Evolutionary conservation across 352 stramenopile species (phyloP).

Genomic region (Pythium guiyangense): DNA sequence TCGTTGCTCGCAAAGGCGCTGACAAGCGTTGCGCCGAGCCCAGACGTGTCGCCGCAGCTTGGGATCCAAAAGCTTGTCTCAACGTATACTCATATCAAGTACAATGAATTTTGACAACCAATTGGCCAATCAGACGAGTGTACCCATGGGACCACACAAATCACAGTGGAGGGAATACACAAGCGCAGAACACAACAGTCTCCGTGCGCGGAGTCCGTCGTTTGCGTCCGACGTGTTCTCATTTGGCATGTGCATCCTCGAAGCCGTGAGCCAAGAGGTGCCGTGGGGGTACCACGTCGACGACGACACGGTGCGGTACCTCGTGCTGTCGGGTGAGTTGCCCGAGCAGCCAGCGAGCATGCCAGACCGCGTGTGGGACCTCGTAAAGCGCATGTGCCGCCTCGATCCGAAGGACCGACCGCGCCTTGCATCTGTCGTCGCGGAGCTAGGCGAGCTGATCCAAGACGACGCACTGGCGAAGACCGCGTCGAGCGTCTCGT

Average conservation of each 20-base stretch:
- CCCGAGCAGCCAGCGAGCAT: background rate
- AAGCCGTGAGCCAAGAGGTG: conserved; percentile 1
- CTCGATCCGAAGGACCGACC: background rate
- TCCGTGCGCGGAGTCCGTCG: background rate
- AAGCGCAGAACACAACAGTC: background rate
- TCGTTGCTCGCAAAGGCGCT: no score
- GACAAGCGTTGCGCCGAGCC: no score
- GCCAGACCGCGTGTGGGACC: background rate
- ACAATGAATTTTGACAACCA: no score
- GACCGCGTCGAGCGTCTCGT: background rate
- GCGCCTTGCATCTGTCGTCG: background rate
- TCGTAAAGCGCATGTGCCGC: background rate
- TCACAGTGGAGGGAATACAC: no score
- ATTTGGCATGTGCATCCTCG: conserved; percentile 4
- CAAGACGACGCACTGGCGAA: background rate
- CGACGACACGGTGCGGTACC: background rate
- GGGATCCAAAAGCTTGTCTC: no score
- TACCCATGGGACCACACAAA: no score
- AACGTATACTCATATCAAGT: no score
- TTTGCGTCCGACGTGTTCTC: conserved; percentile 2
- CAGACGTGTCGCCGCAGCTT: no score
- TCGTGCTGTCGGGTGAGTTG: background rate
- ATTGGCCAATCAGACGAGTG: no score
- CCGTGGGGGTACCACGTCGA: background rate
- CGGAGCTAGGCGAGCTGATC: background rate